Conservation (phyloP, 2,329 filamentous ascomycete species). For the Aspergillus glaucus region DNA sequence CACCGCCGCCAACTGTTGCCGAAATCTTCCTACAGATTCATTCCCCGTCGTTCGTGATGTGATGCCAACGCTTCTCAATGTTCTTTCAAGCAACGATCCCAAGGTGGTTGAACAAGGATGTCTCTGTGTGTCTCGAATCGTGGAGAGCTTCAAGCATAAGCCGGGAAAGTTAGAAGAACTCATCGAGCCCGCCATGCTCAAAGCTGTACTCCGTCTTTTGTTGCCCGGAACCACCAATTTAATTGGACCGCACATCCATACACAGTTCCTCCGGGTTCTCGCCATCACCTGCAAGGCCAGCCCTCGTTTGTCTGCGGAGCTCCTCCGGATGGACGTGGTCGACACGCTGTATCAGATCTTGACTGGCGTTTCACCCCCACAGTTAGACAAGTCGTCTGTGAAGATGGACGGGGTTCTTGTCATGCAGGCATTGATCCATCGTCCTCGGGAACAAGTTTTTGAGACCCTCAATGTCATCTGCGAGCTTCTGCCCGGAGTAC, state of each 20-base stretch:
- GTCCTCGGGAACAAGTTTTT: conserved; percentile 90
- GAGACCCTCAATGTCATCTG: conserved; percentile 97
- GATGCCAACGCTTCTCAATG: conserved; percentile 90
- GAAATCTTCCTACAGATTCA: conserved; percentile 90
- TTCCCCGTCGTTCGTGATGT: conserved; percentile 89
- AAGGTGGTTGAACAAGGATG: conserved; percentile 96
- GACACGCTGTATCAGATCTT: conserved; percentile 97
- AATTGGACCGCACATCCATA: conserved; percentile 90
- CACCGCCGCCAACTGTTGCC: conserved; percentile 95
- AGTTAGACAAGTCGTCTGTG: conserved; percentile 40
- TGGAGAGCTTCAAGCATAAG: conserved; percentile 92
- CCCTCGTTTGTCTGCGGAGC: conserved; percentile 75
- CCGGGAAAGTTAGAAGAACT: conserved; percentile 85
- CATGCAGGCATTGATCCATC: conserved; percentile 96
- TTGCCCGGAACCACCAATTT: conserved; percentile 92
- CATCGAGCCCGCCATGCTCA: conserved; percentile 79
- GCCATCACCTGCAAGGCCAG: conserved; percentile 87
- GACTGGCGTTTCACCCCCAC: conserved; percentile 87
- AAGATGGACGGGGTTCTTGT: conserved; percentile 96
- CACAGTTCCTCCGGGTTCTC: conserved; percentile 86
- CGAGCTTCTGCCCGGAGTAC: conserved; percentile 76
- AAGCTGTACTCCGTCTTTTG: conserved; percentile 76
- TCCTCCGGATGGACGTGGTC: conserved; percentile 94
- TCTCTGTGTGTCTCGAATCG: conserved; percentile 87
- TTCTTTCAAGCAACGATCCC: conserved; percentile 86